Conservation (phyloP, 768 basidiomycete genomes). For the Mycena vitilis region DNA sequence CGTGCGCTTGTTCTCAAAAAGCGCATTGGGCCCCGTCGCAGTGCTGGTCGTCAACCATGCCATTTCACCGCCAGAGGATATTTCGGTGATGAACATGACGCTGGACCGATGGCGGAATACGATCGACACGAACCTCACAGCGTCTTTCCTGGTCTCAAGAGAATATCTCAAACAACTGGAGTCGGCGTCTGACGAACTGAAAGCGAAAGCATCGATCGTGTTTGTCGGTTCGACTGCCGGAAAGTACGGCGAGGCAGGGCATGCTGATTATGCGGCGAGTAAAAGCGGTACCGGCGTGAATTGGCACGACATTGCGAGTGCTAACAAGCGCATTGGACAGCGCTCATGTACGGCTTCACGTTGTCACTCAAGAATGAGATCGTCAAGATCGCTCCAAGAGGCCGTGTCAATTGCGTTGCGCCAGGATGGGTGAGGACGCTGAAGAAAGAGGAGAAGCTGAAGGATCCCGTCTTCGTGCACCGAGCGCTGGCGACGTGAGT, state of each 20-base stretch:
- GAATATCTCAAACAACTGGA: conserved; percentile 67
- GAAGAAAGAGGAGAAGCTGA: conserved; percentile 68
- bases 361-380: conserved; percentile 84
- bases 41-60: conserved; percentile 74
- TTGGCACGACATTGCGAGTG: no score
- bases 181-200: conserved; percentile 50
- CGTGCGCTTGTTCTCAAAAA: conserved; percentile 58
- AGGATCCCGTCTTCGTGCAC: conserved; percentile 65
- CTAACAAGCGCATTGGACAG: conserved; percentile 43
- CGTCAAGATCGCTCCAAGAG: conserved; percentile 77
- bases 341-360: conserved; percentile 79
- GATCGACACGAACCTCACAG: conserved; percentile 72
- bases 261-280: conserved; percentile 45
- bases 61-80: conserved; percentile 56
- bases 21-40: conserved; percentile 64
- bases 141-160: conserved; percentile 73
- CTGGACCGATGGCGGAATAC: conserved; percentile 74
- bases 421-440: conserved; percentile 79
- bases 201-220: conserved; percentile 69
- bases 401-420: conserved; percentile 74
- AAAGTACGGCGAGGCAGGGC: conserved; percentile 76
- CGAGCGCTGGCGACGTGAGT: conserved; percentile 73
- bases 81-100: conserved; percentile 66
- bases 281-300: conserved; percentile 7
- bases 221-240: conserved; percentile 80